Conservation (phyloP, 306 rosid species). For the Luffa aegyptiaca region DNA sequence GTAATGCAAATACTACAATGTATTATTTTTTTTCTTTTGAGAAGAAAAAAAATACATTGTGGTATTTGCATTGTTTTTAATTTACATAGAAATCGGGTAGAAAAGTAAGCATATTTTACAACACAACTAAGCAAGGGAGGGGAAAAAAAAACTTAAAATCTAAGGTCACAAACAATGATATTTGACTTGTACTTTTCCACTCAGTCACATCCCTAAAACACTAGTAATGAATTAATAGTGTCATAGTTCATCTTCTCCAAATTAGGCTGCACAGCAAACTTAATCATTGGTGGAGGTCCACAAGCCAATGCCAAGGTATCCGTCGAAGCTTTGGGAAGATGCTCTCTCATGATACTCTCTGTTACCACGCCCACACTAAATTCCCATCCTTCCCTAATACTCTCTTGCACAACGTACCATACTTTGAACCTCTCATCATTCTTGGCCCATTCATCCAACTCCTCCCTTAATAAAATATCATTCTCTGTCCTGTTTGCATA, state of each 20-base stretch:
- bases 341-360: slow-evolving; percentile 49
- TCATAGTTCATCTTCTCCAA: slow-evolving; percentile 2
- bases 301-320: slow-evolving; percentile 58
- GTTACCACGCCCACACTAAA: slow-evolving; percentile 58
- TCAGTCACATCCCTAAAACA: background rate
- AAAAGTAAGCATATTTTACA: background rate
- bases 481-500: slow-evolving; percentile 65
- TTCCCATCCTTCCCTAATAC: slow-evolving; percentile 46
- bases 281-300: slow-evolving; percentile 22
- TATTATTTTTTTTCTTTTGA: no score
- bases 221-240: background rate
- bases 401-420: slow-evolving; percentile 66
- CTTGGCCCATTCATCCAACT: slow-evolving; percentile 56
- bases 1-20: no score
- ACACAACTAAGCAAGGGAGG: background rate
- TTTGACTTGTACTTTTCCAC: no score
- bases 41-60: no score
- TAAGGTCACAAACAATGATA: no score
- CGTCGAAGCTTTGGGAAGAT: slow-evolving; percentile 33
- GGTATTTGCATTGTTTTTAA: background rate
- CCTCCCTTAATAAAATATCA: slow-evolving; percentile 56
- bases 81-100: background rate
- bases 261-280: background rate
- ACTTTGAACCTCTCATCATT: slow-evolving; percentile 38
- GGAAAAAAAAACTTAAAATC: no score